Base-by-base conservation (phyloP, 179 eudicot species). In the Pouteria campechiana region DNA sequence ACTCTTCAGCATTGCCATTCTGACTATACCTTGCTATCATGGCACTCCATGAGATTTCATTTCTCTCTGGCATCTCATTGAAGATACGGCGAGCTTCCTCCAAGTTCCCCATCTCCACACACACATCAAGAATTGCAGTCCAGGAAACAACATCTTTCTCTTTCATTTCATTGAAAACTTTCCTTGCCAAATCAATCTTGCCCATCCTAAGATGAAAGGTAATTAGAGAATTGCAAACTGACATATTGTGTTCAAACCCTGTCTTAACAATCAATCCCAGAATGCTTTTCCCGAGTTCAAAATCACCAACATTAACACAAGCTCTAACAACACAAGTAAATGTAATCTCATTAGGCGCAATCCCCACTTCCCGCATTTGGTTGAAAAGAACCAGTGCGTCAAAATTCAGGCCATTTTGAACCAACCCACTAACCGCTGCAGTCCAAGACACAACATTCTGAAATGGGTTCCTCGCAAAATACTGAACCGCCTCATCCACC, bases 61-160 rank as follows among this genome's bases (percentile, higher is more conserved):
- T 74, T 42, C 68, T 74, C 42, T 55, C 67, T 0, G 76, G 81
- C 73, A 74, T 74, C 13, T 57, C 59, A 36, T 70, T 70, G 44
- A 74, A 74, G 12, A 74, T 22, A 47, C 59, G 53, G 14, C 67
- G 75, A 46, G 76, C 81, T 52, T 62, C 76, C 35, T 12, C 25
- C 64, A 74, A 44, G 54, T 74, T 58, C 4, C 73, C 76, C 40
- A 13, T 57, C 51, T 70, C 46, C 42, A 59, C 63, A 25, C 70
- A 66, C 73, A 74, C 48, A 52, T 70, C 81, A 6, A 74, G 56
- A 7, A 74, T 74, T 12, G 81, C 72, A 14, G 81, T 74, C 81
- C 76, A 74, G n/a, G 81, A 65, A 58, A 74, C 61, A 13, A 74
- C 81, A 63, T 74, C 76, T 54, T 41, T 70, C 10, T 44, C 28